These are phyloP conservation scores for Boletales sp. DNA, from an alignment of 768 basidiomycete species.

Conservation along the genomic window DNA sequence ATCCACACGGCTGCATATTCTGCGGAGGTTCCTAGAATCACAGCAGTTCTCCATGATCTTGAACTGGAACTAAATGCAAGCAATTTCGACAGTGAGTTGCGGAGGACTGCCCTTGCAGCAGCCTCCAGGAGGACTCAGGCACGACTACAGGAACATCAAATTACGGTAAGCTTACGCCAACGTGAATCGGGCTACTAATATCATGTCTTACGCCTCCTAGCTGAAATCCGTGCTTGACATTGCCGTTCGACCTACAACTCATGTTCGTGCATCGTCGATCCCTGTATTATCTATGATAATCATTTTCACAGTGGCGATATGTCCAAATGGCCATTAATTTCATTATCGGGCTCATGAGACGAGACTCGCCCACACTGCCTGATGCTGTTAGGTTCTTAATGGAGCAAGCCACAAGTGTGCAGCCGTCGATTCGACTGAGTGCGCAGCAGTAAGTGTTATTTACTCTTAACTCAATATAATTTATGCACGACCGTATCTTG, in stretches of 20 bases:
- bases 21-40: constrained; percentile 45
- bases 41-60: constrained; percentile 46
- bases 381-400: constrained; percentile 62
- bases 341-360: constrained; percentile 56
- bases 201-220: constrained; percentile 33
- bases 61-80: constrained; percentile 46
- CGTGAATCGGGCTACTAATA: background rate
- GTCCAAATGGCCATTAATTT: constrained; percentile 67
- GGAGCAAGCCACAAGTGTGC: constrained; percentile 63
- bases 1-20: constrained; percentile 60
- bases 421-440: constrained; percentile 60
- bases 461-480: background rate
- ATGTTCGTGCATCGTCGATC: constrained; percentile 46
- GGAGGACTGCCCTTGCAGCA: constrained; percentile 43
- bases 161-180: constrained; percentile 41
- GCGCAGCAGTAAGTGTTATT: constrained; percentile 53
- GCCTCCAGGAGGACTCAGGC: constrained; percentile 38
- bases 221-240: constrained; percentile 57
- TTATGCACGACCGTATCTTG: background rate
- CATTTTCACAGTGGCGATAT: constrained; percentile 70
- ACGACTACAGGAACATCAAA: constrained; percentile 44
- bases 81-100: constrained; percentile 40
- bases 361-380: constrained; percentile 54
- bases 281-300: constrained; percentile 5
- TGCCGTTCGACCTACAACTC: constrained; percentile 60